Evolutionary conservation across 2,329 filamentous ascomycete genomes (phyloP).

Genomic region (Epichloe bromicola): DNA sequence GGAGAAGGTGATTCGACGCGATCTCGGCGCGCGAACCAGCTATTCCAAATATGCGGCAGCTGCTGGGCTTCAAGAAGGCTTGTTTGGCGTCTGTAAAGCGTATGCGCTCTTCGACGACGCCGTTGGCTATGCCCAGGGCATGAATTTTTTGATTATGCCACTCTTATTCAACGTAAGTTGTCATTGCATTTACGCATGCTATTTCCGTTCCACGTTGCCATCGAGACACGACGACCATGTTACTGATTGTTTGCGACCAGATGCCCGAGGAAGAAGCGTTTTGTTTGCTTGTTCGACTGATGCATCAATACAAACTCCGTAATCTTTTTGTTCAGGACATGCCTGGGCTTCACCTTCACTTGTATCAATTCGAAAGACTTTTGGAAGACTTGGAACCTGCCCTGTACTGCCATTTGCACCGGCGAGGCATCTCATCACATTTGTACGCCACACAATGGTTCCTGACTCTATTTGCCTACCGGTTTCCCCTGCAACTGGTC

Average conservation of each 20-base stretch:
- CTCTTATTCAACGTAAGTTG: constrained; percentile 73
- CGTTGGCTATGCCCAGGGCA: constrained; percentile 94
- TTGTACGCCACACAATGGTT: constrained; percentile 99
- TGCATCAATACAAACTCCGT: constrained; percentile 91
- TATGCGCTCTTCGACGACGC: constrained; percentile 91
- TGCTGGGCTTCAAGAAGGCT: constrained; percentile 78
- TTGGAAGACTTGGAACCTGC: constrained; percentile 90
- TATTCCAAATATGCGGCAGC: constrained; percentile 93
- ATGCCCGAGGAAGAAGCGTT: constrained; percentile 98
- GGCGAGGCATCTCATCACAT: constrained; percentile 76
- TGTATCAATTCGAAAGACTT: constrained; percentile 90
- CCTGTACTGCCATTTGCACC: constrained; percentile 84
- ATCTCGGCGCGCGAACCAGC: constrained; percentile 83
- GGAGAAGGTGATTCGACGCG: constrained; percentile 82
- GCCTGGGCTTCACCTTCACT: constrained; percentile 83
- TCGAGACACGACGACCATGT: not conserved
- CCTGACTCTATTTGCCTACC: constrained; percentile 93
- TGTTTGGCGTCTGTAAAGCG: constrained; percentile 94
- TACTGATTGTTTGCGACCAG: constrained; percentile 26
- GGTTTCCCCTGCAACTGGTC: constrained; percentile 90
- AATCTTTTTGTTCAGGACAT: constrained; percentile 93
- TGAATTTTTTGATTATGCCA: constrained; percentile 99
- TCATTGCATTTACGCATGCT: not conserved
- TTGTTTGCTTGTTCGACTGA: constrained; percentile 78
- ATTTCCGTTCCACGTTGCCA: not conserved